A percentile compares a stretch with the other conserved stretches of the same genome.
phyloP scores from a whole-genome alignment of 305 asterid genomes.

The Plantago lanceolata region DNA sequence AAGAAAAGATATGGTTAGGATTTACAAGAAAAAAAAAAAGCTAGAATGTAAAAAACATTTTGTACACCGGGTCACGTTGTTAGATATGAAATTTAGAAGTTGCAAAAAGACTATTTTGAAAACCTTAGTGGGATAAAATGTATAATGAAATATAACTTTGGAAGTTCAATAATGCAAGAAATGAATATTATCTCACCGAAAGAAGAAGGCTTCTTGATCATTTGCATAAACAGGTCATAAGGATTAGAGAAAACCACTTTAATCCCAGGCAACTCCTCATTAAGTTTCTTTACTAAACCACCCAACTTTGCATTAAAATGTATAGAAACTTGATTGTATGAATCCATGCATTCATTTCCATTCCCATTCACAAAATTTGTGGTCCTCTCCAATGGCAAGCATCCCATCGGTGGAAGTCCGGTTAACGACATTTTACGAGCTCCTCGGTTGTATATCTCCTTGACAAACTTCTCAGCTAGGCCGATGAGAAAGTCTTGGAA shows the following conservation, averaged over 20 bases:
- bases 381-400: constrained; percentile 75
- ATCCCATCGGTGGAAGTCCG: constrained; percentile 87
- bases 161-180: neutral
- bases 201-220: constrained; percentile 46
- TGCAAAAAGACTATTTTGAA: neutral
- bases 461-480: constrained; percentile 46
- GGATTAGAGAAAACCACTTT: constrained; percentile 57
- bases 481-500: constrained; percentile 47
- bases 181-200: constrained; percentile 43
- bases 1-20: too few relatives aligned
- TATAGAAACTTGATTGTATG: constrained; percentile 57
- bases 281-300: constrained; percentile 42
- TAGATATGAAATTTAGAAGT: too few relatives aligned
- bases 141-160: too few relatives aligned
- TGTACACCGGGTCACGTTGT: too few relatives aligned
- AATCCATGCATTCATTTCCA: constrained; percentile 59
- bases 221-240: constrained; percentile 40
- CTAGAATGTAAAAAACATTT: too few relatives aligned
- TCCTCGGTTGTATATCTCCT: constrained; percentile 49
- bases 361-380: constrained; percentile 57
- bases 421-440: constrained; percentile 63
- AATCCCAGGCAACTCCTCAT: constrained; percentile 47
- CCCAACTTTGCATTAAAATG: constrained; percentile 48
- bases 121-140: neutral
- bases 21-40: too few relatives aligned